Percentiles rank a stretch among this genome's conserved stretches.
Evolutionary conservation across 2,329 filamentous ascomycete genomes (phyloP).

Genomic region (Colletotrichum truncatum): DNA sequence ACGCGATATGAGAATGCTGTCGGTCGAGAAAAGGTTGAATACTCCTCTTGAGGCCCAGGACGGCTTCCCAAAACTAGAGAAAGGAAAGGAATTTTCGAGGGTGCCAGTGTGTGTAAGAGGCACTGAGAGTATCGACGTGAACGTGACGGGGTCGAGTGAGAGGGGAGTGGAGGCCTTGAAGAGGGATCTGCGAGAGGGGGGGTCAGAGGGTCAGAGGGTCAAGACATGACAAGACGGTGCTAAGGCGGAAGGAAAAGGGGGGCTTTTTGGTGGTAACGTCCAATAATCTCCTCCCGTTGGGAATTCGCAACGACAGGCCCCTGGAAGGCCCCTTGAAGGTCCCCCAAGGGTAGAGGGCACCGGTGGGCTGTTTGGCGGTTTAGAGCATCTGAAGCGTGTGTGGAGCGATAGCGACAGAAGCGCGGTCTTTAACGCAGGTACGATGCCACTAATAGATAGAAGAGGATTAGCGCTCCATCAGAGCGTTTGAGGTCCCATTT

Average conservation of each 20-base stretch:
- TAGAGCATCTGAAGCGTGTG: conserved; percentile 14
- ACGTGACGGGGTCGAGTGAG: background rate
- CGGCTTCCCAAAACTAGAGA: conserved; percentile 16
- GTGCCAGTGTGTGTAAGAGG: background rate
- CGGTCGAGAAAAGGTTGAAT: background rate
- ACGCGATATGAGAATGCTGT: background rate
- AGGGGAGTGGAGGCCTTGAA: conserved; percentile 28
- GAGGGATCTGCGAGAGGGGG: conserved; percentile 22
- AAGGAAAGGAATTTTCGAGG: conserved; percentile 15
- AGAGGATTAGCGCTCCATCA: conserved; percentile 14
- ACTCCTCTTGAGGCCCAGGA: conserved; percentile 13
- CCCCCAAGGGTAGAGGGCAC: background rate
- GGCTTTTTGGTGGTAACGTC: background rate
- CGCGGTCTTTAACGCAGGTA: conserved; percentile 25
- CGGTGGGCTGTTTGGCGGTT: conserved; percentile 25
- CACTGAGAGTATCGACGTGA: background rate
- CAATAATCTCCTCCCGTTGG: conserved; percentile 8
- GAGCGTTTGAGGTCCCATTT: conserved; percentile 28
- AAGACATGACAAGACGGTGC: conserved; percentile 3
- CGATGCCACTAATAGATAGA: background rate
- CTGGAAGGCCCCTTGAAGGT: no score
- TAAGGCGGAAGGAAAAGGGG: conserved; percentile 5
- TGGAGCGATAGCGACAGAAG: conserved; percentile 20
- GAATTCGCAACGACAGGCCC: background rate
- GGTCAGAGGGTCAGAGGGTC: background rate